Base-by-base conservation (phyloP, 805 yeast genomes). In the Myxozyma neglecta region DNA sequence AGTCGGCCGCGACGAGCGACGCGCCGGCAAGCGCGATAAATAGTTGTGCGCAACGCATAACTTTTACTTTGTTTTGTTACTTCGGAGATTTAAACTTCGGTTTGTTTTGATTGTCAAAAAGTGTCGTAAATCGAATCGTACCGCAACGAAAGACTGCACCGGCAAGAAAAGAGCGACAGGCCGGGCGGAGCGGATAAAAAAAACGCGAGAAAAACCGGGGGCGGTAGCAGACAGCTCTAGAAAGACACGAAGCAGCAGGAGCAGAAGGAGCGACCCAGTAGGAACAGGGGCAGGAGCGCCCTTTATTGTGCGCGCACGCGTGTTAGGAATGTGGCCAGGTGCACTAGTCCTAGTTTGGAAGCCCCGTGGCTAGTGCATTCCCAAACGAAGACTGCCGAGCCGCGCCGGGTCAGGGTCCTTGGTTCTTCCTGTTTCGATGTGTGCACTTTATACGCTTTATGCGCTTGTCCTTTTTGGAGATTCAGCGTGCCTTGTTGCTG, bases 151-250 rank as follows among this genome's bases (percentile, higher is more conserved):
- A n/a, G 20, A 48, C 18, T 2, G 39, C 16, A 46, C 57, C 57
- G 62, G 62, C 57, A 24, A 47, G 59, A 59, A 59, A 59, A 35
- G 62, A 59, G 58, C 40, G 62, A 45, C 62, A 59, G 48, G 62
- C 51, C 56, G 54, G 56, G 34, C 24, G 43, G 46, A 24, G 42
- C 56, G 14, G 52, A 37, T 6, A 44, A 13, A 40, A 14, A 11
- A 32, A 16, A 44, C n/a, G 37, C 40, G 57, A 42, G 34, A 37
- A 32, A 47, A 47, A 35, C 16, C n/a, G 20, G 46, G 18, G 46
- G 11, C 46, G 18, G 10, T 9, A 42, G 18, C 24, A 42, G 3
- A 16, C 16, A 37, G 55, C 42, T 16, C 24, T 10, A 37, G 34
- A 34, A 47, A 34, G 18, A 44, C 24, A 44, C 58, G 49, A 42